Base-by-base conservation (phyloP, 257 asterid species). In the Eucommia ulmoides region DNA sequence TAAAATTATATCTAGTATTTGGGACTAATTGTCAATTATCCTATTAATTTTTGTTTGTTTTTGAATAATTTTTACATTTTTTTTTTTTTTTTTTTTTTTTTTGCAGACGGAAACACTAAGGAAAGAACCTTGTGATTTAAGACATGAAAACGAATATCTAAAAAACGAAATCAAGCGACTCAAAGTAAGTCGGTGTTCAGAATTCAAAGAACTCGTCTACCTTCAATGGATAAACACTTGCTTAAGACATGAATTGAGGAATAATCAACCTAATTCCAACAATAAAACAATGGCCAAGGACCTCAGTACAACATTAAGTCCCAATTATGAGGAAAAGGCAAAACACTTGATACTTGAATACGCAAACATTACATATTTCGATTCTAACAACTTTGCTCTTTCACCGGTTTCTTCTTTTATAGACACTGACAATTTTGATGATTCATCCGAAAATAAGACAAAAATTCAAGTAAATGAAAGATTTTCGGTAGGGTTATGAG, bases 171-270 rank as follows among this genome's bases (percentile, higher is more conserved):
- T 91, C 18, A 94, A 86, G 53, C 87, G 60, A n/a, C 73, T 83
- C 55, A 82, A 73, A 55, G 70, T 72, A 5, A 76, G 74, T 24
- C 81, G 79, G 23, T 76, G 80, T 65, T 50, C 73, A 45, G 99
- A 86, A 33, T 49, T 76, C n/a, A 94, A 91, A 60, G 94, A 91
- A 66, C 76, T 91, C 16, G 95, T 91, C 38, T 85, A 91, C 70
- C 92, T 91, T 45, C 70, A 94, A 15, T 91, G 99, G 99, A 53
- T 91, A 63, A 91, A 86, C 23, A 93, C 99, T 55, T 91, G 99
- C 66, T 60, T 86, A 41, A 83, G 95, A 41, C 76, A 86, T n/a
- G 95, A 83, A 60, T 55, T 86, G 65, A 64, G 94, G 57, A 78
- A 79, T 53, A 75, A 68, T 33, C 78, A 71, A 61, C 80, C 93